A percentile compares a stretch with the other conserved stretches of the same genome.
phyloP scores from a whole-genome alignment of 2,329 filamentous ascomycete genomes.

The Phyllosticta citrichinensis region DNA sequence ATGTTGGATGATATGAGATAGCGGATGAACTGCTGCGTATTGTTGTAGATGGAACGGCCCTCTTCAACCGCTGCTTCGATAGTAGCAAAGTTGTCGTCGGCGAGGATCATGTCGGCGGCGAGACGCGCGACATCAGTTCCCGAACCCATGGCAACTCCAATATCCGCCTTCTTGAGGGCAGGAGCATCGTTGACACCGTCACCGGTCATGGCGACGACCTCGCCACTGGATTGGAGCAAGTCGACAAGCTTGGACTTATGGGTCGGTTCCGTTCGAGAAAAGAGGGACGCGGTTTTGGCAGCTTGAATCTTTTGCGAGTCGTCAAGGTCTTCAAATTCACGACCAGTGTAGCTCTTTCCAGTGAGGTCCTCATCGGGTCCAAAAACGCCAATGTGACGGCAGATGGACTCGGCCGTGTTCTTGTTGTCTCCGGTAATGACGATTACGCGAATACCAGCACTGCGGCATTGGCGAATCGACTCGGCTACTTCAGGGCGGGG shows the following conservation, averaged over 20 bases:
- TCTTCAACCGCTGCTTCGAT: constrained; percentile 95
- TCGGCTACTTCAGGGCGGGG: constrained; percentile 81
- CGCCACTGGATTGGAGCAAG: constrained; percentile 80
- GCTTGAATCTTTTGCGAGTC: constrained; percentile 72
- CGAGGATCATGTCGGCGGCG: constrained; percentile 95
- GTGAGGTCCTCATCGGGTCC: constrained; percentile 67
- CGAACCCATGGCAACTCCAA: constrained; percentile 97
- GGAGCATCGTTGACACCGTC: constrained; percentile 98
- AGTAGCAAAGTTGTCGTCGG: constrained; percentile 97
- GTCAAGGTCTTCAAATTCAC: constrained; percentile 82
- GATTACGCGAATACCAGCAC: constrained; percentile 90
- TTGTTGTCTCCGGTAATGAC: constrained; percentile 98
- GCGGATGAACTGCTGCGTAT: constrained; percentile 98
- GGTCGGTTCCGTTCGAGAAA: constrained; percentile 88
- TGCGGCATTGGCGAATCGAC: constrained; percentile 80
- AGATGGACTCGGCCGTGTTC: constrained; percentile 95
- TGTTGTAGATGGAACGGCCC: constrained; percentile 97
- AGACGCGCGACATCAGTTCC: constrained; percentile 96
- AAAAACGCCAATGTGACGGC: constrained; percentile 93
- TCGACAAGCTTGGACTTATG: constrained; percentile 99
- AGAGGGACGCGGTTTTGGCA: constrained; percentile 76
- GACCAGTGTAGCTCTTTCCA: constrained; percentile 90
- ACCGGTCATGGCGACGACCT: constrained; percentile 98
- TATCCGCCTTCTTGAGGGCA: constrained; percentile 95
- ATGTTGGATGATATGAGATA: constrained; percentile 99